Evolutionary conservation across 257 asterid genomes (phyloP).

Genomic region (Datura wrightii): DNA sequence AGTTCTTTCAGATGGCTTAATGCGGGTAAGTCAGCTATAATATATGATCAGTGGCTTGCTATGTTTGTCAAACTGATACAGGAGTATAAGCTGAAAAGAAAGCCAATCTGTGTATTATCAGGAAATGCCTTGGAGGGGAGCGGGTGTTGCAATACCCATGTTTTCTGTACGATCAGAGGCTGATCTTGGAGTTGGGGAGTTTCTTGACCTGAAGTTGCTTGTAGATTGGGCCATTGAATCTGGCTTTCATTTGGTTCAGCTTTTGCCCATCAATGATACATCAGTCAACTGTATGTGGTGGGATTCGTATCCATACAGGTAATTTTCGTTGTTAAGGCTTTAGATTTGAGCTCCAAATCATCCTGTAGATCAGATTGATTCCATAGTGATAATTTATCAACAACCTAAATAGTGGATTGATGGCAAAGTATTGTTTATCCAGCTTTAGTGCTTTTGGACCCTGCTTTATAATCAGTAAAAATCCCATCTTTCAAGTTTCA

Average conservation of each 20-base stretch:
- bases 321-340: slow-evolving; percentile 28
- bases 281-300: slow-evolving; percentile 99
- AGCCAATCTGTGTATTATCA: slow-evolving; percentile 35
- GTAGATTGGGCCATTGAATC: slow-evolving; percentile 92
- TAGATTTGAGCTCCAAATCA: neutral
- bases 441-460: slow-evolving; percentile 20
- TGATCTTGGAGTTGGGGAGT: slow-evolving; percentile 95
- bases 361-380: neutral
- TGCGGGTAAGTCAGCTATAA: slow-evolving; percentile 69
- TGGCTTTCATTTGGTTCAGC: slow-evolving; percentile 96
- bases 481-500: neutral
- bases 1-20: slow-evolving; percentile 83
- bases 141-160: slow-evolving; percentile 96
- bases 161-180: slow-evolving; percentile 90
- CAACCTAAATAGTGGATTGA: slow-evolving; percentile 18
- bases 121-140: slow-evolving; percentile 99
- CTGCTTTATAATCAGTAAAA: slow-evolving; percentile 23
- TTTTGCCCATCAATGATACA: slow-evolving; percentile 93
- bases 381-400: slow-evolving; percentile 25
- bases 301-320: slow-evolving; percentile 99
- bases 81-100: slow-evolving; percentile 24
- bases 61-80: slow-evolving; percentile 19
- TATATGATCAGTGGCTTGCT: neutral
- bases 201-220: slow-evolving; percentile 91
- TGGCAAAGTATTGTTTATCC: neutral